phyloP scores from a whole-genome alignment of 768 basidiomycete species.

The Boletus insuetus region DNA sequence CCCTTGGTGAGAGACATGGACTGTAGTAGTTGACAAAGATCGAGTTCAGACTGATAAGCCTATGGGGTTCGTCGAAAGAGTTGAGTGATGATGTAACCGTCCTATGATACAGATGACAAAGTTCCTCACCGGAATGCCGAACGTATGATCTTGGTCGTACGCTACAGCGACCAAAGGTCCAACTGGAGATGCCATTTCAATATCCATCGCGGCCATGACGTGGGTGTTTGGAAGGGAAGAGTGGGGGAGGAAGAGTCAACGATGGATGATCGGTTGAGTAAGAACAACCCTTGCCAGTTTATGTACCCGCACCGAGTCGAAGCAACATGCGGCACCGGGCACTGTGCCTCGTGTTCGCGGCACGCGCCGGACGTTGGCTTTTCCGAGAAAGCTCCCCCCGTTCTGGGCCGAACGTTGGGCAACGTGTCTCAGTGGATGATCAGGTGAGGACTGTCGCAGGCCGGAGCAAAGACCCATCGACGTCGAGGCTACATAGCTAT shows the following conservation, averaged over 20 bases:
- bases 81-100: not conserved
- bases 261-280: constrained; percentile 16
- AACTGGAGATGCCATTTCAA: constrained; percentile 33
- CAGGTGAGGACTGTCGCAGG: not conserved
- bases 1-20: constrained; percentile 46
- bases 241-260: not conserved
- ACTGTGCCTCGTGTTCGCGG: constrained; percentile 30
- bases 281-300: constrained; percentile 13
- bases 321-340: constrained; percentile 26
- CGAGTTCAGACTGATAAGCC: constrained; percentile 35
- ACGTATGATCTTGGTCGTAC: constrained; percentile 17
- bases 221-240: not conserved
- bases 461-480: not conserved
- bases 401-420: constrained; percentile 6
- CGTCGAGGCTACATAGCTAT: not conserved
- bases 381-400: constrained; percentile 4
- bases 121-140: constrained; percentile 25
- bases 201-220: constrained; percentile 27
- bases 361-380: constrained; percentile 8
- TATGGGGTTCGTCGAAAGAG: constrained; percentile 7
- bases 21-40: constrained; percentile 53
- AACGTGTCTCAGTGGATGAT: not conserved
- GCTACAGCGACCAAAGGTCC: constrained; percentile 27
- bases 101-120: not conserved
- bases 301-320: constrained; percentile 21